Base-by-base conservation (phyloP, 805 yeast genomes). In the Blastobotrys robertii region DNA sequence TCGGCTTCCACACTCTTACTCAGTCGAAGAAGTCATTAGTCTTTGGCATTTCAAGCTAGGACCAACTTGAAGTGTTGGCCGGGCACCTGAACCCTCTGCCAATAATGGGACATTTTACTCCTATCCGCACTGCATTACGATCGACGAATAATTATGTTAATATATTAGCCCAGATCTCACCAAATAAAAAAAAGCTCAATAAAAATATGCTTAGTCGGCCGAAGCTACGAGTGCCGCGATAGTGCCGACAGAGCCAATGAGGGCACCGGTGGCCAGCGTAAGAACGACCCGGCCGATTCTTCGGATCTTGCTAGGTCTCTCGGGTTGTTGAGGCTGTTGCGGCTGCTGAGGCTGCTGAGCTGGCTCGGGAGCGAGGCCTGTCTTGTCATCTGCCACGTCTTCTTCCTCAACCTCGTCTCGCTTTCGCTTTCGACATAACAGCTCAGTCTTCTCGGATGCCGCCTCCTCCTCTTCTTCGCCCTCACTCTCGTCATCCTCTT, bases 181-280 rank as follows among this genome's bases (percentile, higher is more conserved):
- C 11, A 28, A 16, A 32, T 14, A 43, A 38, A 22, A 34, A 36
- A 9, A 12, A 16, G 29, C 25, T 10, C 10, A 30, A 15, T 44
- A 25, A 8, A 37, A n/a, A 13, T 16, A 38, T 34, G 25, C n/a
- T 10, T 4, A 11, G 36, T 11, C 15, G 4, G 42, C 44, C 13
- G 43, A 31, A 14, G 49, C 45, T 29, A 46, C 44, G 30, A 51
- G 45, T 19, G 44, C 50, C 13, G 49, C 43, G 39, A 52, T 34
- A 3, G 56, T 52, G 8, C 48, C 52, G 30, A 46, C 29, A 22
- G 45, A 30, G 22, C 55, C 55, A 5, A 46, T 44, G n/a, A 50
- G 14, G 14, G 44, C 45, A 10, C 53, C 55, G 3, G 42, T 41
- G 7, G 44, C 38, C 12, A 43, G 19, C 10, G 42, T 38, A 7